A percentile compares a stretch with the other conserved stretches of the same genome.
Evolutionary conservation across 129 eudicot genomes (phyloP).

Genomic region (Escallonia rubra): DNA sequence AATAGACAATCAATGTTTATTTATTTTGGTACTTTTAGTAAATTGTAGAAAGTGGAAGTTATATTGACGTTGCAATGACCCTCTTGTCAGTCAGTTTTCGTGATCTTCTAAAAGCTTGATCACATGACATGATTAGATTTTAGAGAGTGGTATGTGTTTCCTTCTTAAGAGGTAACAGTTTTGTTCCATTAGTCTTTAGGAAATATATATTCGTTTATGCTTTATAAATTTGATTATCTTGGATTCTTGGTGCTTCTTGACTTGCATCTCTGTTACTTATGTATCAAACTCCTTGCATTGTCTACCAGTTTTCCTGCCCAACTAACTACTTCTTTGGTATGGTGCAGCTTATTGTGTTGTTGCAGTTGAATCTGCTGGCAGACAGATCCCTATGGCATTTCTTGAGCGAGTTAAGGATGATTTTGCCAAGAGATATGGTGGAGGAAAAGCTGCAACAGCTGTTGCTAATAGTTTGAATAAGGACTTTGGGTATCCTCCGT

Average conservation of each 20-base stretch:
- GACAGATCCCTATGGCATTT: conserved; percentile 46
- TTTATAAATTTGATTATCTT: neutral
- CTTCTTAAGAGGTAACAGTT: neutral
- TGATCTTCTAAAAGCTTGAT: too few species aligned
- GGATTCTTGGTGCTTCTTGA: conserved; percentile 1
- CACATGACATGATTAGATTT: too few species aligned
- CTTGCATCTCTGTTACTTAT: neutral
- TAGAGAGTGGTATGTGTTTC: too few species aligned
- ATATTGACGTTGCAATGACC: neutral
- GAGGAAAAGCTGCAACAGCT: conserved; percentile 43
- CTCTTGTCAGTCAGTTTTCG: neutral
- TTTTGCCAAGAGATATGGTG: conserved; percentile 37
- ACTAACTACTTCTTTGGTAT: neutral
- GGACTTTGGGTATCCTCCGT: conserved; percentile 34
- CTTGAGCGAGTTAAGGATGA: conserved; percentile 41
- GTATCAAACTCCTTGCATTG: neutral
- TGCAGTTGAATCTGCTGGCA: conserved; percentile 43
- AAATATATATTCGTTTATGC: too few species aligned
- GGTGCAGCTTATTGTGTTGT: conserved; percentile 42
- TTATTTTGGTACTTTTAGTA: neutral
- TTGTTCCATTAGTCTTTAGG: neutral
- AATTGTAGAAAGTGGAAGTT: neutral
- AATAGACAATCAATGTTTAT: neutral
- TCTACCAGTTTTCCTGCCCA: neutral
- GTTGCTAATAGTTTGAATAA: conserved; percentile 35